These are phyloP conservation scores for Penicillium atrosanguineum DNA, from an alignment of 495 filamentous ascomycete species.

Conservation along the genomic window DNA sequence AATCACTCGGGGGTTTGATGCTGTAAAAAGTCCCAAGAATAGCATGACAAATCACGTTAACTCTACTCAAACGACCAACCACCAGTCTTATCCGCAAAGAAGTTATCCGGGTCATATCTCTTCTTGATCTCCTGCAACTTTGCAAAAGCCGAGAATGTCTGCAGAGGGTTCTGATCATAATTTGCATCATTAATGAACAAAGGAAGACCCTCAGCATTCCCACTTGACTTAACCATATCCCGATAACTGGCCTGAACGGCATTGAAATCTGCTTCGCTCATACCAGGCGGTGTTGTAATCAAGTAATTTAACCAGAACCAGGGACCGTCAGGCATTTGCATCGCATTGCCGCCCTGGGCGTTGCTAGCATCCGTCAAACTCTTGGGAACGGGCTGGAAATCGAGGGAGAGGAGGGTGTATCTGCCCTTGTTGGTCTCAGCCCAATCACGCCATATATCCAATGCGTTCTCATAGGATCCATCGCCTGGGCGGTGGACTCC, in stretches of 20 bases:
- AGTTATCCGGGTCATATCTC: slow-evolving; percentile 36
- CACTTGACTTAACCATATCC: slow-evolving; percentile 23
- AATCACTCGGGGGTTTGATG: neutral
- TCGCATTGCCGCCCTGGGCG: slow-evolving; percentile 34
- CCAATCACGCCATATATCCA: slow-evolving; percentile 28
- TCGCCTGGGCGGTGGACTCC: slow-evolving; percentile 29
- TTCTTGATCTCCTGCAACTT: slow-evolving; percentile 33
- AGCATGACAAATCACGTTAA: neutral
- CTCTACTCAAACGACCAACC: slow-evolving; percentile 33
- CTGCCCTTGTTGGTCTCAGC: slow-evolving; percentile 29
- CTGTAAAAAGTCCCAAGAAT: neutral
- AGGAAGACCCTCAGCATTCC: slow-evolving; percentile 30
- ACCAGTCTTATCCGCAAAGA: slow-evolving; percentile 34
- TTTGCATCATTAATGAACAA: slow-evolving; percentile 36
- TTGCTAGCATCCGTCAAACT: slow-evolving; percentile 36
- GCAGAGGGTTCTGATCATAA: slow-evolving; percentile 29
- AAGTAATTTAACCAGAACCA: slow-evolving; percentile 36
- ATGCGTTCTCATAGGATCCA: slow-evolving; percentile 19
- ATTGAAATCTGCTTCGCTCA: slow-evolving; percentile 26
- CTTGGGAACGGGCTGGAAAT: slow-evolving; percentile 33
- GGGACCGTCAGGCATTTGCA: slow-evolving; percentile 38
- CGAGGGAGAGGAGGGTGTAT: slow-evolving; percentile 28
- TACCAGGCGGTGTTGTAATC: slow-evolving; percentile 20
- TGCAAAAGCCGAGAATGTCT: slow-evolving; percentile 28
- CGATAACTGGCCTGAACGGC: slow-evolving; percentile 31